Base-by-base conservation (phyloP, 768 basidiomycete genomes). In the Mycena leptocephala region DNA sequence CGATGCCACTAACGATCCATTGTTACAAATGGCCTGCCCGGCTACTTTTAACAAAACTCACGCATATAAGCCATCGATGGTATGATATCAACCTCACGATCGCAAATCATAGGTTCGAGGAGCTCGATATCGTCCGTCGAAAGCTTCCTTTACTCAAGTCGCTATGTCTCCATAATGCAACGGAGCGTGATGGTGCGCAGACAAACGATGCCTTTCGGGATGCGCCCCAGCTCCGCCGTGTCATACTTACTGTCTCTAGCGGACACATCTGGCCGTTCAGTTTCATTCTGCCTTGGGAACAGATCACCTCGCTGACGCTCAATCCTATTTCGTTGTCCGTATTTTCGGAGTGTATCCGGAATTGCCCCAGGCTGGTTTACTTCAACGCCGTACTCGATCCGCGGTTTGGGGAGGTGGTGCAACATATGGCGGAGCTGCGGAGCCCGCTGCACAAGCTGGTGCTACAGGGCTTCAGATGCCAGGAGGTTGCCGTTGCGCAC, bases 271-370 rank as follows among this genome's bases (percentile, higher is more conserved):
- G 76, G 70, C 73, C 74, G 0, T 70, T 63, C 30, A 65, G 69
- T 18, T 41, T 68, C 18, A 48, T 70, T 10, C 46, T 78, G 11
- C 77, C 77, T 8, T 78, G 70, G 72, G 43, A 22, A 14, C 77
- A 78, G 32, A 28, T 78, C 39, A 75, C 73, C 39, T 78, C 63
- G 16, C 53, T 78, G 39, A 72, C 59, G 8, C 74, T 78, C 56
- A 24, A 11, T 10, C 61, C 70, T 39, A 72, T 78, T 26, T 66
- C 69, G 22, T 13, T 72, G 24, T 61, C 64, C 30, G 66, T 67
- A 22, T 78, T 78, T 70, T 62, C 73, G 14, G 69, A 75, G 58
- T 71, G 73, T 28, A 68, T 78, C 35, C 61, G 37, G 26, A 75
- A 75, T 32, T 78, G 77, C 39, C 43, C 46, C 1, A 58, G 59